These are phyloP conservation scores for Teratosphaeria viscida DNA, from an alignment of 2,329 filamentous ascomycete genomes.

Conservation along the genomic window DNA sequence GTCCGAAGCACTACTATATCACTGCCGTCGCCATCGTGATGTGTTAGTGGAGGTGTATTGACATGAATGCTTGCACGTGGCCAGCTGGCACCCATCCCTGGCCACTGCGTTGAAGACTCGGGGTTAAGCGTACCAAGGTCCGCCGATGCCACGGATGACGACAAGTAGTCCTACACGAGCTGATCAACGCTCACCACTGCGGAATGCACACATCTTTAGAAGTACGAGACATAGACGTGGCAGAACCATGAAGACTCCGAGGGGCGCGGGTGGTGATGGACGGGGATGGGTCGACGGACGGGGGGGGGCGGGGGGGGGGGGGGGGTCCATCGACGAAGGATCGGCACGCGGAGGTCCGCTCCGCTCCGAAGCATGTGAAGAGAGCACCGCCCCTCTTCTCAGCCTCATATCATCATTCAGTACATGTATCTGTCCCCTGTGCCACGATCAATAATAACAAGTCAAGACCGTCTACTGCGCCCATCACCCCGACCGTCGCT, in stretches of 20 bases:
- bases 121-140: not conserved
- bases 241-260: not conserved
- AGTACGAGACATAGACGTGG: not conserved
- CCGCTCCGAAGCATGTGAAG: not conserved
- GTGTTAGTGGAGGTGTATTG: not conserved
- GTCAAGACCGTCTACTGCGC: too few species aligned
- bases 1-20: not conserved
- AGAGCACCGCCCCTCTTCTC: not conserved
- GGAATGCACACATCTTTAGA: not conserved
- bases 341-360: not conserved
- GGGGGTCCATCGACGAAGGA: not conserved
- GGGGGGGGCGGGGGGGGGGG: too few species aligned
- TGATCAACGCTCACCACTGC: not conserved
- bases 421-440: not conserved
- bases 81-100: not conserved
- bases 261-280: not conserved
- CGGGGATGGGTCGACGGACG: too few species aligned
- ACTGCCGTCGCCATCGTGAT: slow-evolving; percentile 9
- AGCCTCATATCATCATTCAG: not conserved
- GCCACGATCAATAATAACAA: not conserved
- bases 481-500: too few species aligned
- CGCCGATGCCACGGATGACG: not conserved
- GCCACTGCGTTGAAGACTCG: not conserved
- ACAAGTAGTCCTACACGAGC: not conserved
- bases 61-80: not conserved